Evolutionary conservation across 2,329 filamentous ascomycete species (phyloP).

Genomic region (Lachnellula cervina): DNA sequence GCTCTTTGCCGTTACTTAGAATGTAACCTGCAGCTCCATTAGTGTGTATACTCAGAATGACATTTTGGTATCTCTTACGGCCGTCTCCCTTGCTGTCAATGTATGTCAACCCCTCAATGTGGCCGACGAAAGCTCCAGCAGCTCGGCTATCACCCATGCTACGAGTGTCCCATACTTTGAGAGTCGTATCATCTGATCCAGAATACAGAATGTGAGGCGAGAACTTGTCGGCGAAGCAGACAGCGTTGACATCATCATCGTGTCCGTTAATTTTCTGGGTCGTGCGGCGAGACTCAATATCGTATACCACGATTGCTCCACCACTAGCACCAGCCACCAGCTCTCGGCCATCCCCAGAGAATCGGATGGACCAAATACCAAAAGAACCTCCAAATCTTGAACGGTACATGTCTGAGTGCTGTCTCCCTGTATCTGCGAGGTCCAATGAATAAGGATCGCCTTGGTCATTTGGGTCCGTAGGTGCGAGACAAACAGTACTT

Average conservation of each 20-base stretch:
- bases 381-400: constrained; percentile 36
- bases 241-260: constrained; percentile 86
- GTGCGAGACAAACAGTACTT: constrained; percentile 76
- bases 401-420: not conserved
- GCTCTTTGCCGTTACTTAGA: constrained; percentile 90
- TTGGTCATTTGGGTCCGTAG: constrained; percentile 77
- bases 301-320: constrained; percentile 79
- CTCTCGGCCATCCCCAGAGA: constrained; percentile 86
- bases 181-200: constrained; percentile 86
- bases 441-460: constrained; percentile 79
- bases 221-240: constrained; percentile 85
- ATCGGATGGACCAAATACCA: constrained; percentile 84
- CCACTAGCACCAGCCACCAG: constrained; percentile 84
- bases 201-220: constrained; percentile 95
- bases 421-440: constrained; percentile 49
- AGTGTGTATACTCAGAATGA: not conserved
- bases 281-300: constrained; percentile 74
- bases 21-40: constrained; percentile 54
- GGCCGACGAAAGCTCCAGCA: constrained; percentile 61
- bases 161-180: constrained; percentile 94
- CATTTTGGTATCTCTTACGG: constrained; percentile 32
- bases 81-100: constrained; percentile 67
- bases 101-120: constrained; percentile 63
- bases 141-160: constrained; percentile 80
- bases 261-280: constrained; percentile 65